A percentile compares a stretch with the other conserved stretches of the same genome.
phyloP scores from a whole-genome alignment of 2,329 filamentous ascomycete genomes.

The Arachnomyces sp. region DNA sequence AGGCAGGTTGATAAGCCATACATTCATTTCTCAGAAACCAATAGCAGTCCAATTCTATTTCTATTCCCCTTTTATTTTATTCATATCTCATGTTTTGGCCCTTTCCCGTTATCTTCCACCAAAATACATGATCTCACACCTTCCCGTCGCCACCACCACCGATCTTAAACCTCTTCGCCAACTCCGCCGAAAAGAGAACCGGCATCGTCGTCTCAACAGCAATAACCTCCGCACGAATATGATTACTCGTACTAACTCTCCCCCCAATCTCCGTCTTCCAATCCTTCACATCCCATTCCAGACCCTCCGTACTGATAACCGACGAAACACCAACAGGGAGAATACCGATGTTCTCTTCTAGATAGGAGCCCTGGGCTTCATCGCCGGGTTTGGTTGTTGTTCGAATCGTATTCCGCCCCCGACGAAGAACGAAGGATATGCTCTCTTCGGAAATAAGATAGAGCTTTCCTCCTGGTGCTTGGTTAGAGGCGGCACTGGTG shows the following conservation, averaged over 20 bases:
- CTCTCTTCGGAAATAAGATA: conserved; percentile 77
- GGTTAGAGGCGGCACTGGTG: conserved; percentile 1
- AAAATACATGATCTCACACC: conserved; percentile 1
- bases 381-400: not conserved
- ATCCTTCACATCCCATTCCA: conserved; percentile 83
- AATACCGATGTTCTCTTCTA: conserved; percentile 77
- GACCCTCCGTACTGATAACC: conserved; percentile 67
- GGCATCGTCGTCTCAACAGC: conserved; percentile 56
- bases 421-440: conserved; percentile 71
- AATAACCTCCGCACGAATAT: conserved; percentile 56
- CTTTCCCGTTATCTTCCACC: not conserved
- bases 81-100: too few relatives aligned
- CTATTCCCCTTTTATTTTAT: too few relatives aligned
- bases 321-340: conserved; percentile 74
- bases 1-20: too few relatives aligned
- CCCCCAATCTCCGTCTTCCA: conserved; percentile 74
- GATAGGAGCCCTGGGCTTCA: conserved; percentile 28
- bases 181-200: conserved; percentile 68
- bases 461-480: conserved; percentile 45
- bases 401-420: conserved; percentile 60
- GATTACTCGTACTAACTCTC: conserved; percentile 72
- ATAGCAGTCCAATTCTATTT: too few relatives aligned
- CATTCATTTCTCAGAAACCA: too few relatives aligned
- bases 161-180: conserved; percentile 37
- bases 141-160: conserved; percentile 6